Evolutionary conservation across 2,329 filamentous ascomycete genomes (phyloP).

Genomic region (Pyricularia sp.): DNA sequence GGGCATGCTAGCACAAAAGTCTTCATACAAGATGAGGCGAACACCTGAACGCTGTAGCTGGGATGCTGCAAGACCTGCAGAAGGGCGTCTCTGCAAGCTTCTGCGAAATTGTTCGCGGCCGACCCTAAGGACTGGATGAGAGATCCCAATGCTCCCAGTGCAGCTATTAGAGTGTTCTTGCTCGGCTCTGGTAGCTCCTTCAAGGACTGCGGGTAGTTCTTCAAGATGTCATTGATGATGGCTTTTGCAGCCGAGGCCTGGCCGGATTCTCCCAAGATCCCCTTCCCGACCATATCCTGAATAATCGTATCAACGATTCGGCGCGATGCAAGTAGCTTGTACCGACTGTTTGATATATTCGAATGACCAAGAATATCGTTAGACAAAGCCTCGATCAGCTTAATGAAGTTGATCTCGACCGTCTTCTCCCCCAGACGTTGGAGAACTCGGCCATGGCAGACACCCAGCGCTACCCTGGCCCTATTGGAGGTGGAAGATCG

Average conservation of each 20-base stretch:
- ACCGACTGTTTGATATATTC: constrained; percentile 70
- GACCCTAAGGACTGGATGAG: constrained; percentile 72
- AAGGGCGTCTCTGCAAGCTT: constrained; percentile 72
- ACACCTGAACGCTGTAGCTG: constrained; percentile 90
- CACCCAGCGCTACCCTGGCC: constrained; percentile 66
- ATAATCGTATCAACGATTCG: constrained; percentile 75
- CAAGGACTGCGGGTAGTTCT: constrained; percentile 83
- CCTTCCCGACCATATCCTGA: constrained; percentile 67
- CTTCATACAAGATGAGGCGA: constrained; percentile 75
- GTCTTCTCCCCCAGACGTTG: constrained; percentile 65
- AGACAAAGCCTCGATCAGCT: constrained; percentile 70
- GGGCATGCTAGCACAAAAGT: constrained; percentile 82
- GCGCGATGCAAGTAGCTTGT: constrained; percentile 71
- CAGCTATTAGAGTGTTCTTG: constrained; percentile 70
- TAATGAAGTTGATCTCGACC: constrained; percentile 72
- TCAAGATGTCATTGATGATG: constrained; percentile 77
- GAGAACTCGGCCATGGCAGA: constrained; percentile 77
- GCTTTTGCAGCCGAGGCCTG: constrained; percentile 71
- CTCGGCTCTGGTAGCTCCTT: constrained; percentile 79
- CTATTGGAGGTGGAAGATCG: constrained; percentile 67
- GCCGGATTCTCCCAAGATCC: constrained; percentile 78
- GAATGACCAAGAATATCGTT: constrained; percentile 65
- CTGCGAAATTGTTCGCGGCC: constrained; percentile 65
- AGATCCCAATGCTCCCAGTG: constrained; percentile 66
- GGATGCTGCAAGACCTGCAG: constrained; percentile 87